These are phyloP conservation scores for Kockiozyma suomiensis DNA, from an alignment of 805 yeast species.

Conservation along the genomic window DNA sequence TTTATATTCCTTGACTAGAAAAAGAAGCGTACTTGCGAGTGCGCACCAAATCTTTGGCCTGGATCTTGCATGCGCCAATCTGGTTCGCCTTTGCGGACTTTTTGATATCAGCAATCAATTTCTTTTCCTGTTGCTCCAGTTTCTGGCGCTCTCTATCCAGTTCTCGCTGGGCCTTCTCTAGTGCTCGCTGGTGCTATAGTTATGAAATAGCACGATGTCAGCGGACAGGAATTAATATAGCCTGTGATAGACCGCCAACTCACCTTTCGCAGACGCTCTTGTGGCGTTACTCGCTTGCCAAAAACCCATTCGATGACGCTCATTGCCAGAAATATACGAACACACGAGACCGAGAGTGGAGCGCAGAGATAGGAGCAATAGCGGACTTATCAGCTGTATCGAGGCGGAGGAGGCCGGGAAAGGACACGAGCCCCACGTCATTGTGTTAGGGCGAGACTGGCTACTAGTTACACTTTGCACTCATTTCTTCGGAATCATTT, in stretches of 20 bases:
- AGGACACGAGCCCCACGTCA: slow-evolving; percentile 2
- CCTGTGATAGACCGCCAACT: background rate
- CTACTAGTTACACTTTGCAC: too few relatives aligned
- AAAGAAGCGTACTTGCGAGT: slow-evolving; percentile 55
- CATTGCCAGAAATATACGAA: slow-evolving; percentile 44
- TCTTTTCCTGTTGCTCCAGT: slow-evolving; percentile 89
- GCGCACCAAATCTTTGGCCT: slow-evolving; percentile 92
- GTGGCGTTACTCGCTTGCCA: slow-evolving; percentile 92
- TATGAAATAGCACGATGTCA: background rate
- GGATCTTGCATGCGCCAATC: slow-evolving; percentile 84
- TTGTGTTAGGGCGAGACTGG: too few relatives aligned
- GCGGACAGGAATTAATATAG: background rate
- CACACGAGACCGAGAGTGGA: background rate
- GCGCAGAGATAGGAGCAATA: background rate
- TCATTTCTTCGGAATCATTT: too few relatives aligned
- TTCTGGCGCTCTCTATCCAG: slow-evolving; percentile 83
- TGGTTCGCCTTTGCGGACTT: slow-evolving; percentile 91
- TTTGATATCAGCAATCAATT: slow-evolving; percentile 79
- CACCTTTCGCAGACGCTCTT: slow-evolving; percentile 82
- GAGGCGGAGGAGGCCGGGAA: slow-evolving; percentile 11
- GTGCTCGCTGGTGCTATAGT: slow-evolving; percentile 79
- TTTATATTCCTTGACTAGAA: background rate
- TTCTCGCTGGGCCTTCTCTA: slow-evolving; percentile 93
- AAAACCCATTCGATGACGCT: slow-evolving; percentile 89
- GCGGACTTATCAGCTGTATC: background rate